Percentiles rank a stretch among this genome's conserved stretches.
These are phyloP conservation scores for Naganishia antarctica DNA, from an alignment of 768 basidiomycete species.

Conservation along the genomic window DNA sequence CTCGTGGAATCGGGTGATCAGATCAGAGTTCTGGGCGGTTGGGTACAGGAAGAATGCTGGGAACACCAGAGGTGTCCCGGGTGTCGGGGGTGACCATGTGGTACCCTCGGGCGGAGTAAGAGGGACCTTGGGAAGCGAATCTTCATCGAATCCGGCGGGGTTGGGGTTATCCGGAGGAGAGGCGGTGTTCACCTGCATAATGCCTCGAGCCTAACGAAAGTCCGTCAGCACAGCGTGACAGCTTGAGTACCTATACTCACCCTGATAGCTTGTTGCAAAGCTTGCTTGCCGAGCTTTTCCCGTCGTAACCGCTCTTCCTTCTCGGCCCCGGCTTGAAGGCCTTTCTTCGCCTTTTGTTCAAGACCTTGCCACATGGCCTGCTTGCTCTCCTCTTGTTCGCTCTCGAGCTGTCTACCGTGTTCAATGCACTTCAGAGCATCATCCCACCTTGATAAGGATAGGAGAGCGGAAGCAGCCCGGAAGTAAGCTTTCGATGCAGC, in stretches of 20 bases:
- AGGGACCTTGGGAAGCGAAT: conserved; percentile 30
- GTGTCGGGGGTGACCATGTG: conserved; percentile 56
- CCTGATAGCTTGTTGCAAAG: conserved; percentile 60
- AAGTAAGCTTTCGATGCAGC: conserved; percentile 77
- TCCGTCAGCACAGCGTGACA: too few relatives aligned
- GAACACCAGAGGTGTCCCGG: conserved; percentile 60
- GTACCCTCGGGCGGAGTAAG: conserved; percentile 22
- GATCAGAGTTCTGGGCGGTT: conserved; percentile 78
- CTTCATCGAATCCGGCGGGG: conserved; percentile 44
- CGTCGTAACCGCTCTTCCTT: conserved; percentile 40
- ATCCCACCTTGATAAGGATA: conserved; percentile 66
- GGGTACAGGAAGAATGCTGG: conserved; percentile 94
- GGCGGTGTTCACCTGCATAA: conserved; percentile 39
- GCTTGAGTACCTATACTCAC: too few relatives aligned
- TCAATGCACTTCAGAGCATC: conserved; percentile 80
- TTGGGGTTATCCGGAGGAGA: conserved; percentile 49
- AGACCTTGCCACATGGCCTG: conserved; percentile 54
- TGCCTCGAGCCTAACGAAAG: conserved; percentile 75
- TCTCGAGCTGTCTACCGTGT: conserved; percentile 57
- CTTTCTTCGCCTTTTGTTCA: conserved; percentile 45
- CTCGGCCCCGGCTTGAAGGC: conserved; percentile 51
- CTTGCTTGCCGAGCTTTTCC: conserved; percentile 53
- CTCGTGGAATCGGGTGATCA: conserved; percentile 79
- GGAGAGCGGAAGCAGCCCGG: conserved; percentile 71
- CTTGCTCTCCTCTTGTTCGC: conserved; percentile 55